Evolutionary conservation across 2,329 filamentous ascomycete species (phyloP), one percentile per base, ranked within the genome.

Genomic region (Teratosphaeria destructans): DNA sequence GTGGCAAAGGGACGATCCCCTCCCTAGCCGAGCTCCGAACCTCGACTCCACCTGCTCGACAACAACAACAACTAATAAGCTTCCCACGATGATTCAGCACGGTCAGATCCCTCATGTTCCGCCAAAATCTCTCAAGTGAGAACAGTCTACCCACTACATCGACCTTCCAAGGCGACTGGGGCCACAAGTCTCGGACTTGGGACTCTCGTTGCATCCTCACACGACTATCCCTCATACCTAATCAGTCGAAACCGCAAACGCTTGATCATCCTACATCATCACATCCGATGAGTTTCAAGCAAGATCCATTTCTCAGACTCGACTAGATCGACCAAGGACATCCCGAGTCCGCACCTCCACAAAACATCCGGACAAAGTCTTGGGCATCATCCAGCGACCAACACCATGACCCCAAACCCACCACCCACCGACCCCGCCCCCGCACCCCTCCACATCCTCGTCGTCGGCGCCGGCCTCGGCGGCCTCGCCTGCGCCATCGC

Each of bases 401-500:
- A 7, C n/a, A 49, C 23, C 43, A 49, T 49, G 43, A 11, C 43
- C n/a, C 5, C 43, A 23, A 7, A 2, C 43, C 43, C 43, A 23
- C n/a, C 43, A 23, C n/a, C 19, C 43, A 49, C 43, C 43, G 19
- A 19, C 43, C 3, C 16, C 14, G 19, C 19, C 19, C 16, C 16
- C 6, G 1, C 43, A 49, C 43, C 43, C 19, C 43, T 49, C 43
- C 43, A 54, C 34, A 54, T 54, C 26, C 5, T 54, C 34, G 34
- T 54, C 5, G 23, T 54, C 19, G 53, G 53, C 16, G 53, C 53
- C 3, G 53, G 53, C 27, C 53, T 54, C 23, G 53, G 53, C 34
- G 53, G 53, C 27, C 53, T 54, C 19, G 27, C 56, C 43, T 57
- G 56, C 34, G 56, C 56, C 14, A 57, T 57, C 26, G 56, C 34